Percentiles rank a stretch among this genome's conserved stretches.
phyloP scores from a whole-genome alignment of 208 protist genomes.

The Crithidia expoeki region DNA sequence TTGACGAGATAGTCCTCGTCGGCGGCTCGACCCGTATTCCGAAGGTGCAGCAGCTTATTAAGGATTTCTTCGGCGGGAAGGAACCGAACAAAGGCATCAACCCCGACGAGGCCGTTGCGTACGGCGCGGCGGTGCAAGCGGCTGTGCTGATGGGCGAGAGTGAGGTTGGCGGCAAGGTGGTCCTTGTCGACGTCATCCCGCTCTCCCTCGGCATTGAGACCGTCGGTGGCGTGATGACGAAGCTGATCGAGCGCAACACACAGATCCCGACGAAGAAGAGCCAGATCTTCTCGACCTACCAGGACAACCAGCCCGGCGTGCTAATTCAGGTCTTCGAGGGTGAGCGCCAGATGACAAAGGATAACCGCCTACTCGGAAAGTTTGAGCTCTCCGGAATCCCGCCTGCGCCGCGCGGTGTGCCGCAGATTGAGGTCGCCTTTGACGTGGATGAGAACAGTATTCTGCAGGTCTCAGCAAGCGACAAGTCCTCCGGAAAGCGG shows the following conservation, averaged over 20 bases:
- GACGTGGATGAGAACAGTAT: conserved; percentile 99
- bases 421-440: conserved; percentile 98
- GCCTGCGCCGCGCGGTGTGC: conserved; percentile 90
- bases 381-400: conserved; percentile 92
- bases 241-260: conserved; percentile 88
- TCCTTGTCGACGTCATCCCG: conserved; percentile 90
- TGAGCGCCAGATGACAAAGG: conserved; percentile 86
- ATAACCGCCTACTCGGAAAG: conserved; percentile 95
- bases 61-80: conserved; percentile 94
- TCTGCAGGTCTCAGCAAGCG: conserved; percentile 94
- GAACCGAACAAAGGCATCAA: conserved; percentile 95
- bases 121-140: conserved; percentile 97
- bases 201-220: conserved; percentile 95
- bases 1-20: conserved; percentile 96
- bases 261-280: conserved; percentile 84
- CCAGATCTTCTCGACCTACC: conserved; percentile 87
- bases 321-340: conserved; percentile 94
- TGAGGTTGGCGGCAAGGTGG: conserved; percentile 73
- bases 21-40: conserved; percentile 98
- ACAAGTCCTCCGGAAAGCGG: conserved; percentile 92
- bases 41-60: conserved; percentile 97
- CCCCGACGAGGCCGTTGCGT: conserved; percentile 94
- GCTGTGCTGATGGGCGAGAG: conserved; percentile 89
- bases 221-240: conserved; percentile 96
- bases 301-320: conserved; percentile 91